Conservation (phyloP, 768 basidiomycete species). For the Trametes punicea region DNA sequence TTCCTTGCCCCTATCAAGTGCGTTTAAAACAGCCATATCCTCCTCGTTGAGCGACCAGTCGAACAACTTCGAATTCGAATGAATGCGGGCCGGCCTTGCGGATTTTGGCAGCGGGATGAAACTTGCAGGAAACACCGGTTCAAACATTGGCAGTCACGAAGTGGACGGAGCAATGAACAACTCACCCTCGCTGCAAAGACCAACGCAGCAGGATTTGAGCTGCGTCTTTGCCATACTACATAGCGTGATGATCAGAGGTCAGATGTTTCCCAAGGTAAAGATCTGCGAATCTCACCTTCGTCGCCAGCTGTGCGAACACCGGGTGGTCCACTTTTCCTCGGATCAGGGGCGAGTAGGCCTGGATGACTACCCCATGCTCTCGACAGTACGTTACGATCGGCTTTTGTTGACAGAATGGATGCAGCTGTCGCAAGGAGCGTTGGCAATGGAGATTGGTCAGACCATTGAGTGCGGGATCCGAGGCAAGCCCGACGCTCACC, state of each 20-base stretch:
- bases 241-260: neutral
- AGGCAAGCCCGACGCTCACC: slow-evolving; percentile 35
- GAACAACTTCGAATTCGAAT: slow-evolving; percentile 42
- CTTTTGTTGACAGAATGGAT: slow-evolving; percentile 80
- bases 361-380: slow-evolving; percentile 35
- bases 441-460: neutral
- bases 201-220: slow-evolving; percentile 87
- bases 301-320: slow-evolving; percentile 49
- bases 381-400: slow-evolving; percentile 69
- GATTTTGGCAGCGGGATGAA: slow-evolving; percentile 51
- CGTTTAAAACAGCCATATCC: slow-evolving; percentile 44
- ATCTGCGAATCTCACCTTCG: slow-evolving; percentile 44
- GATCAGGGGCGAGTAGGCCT: slow-evolving; percentile 64
- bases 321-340: slow-evolving; percentile 46
- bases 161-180: too few relatives aligned
- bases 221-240: slow-evolving; percentile 47
- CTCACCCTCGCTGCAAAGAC: slow-evolving; percentile 83
- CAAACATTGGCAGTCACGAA: too few relatives aligned
- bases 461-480: neutral
- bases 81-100: slow-evolving; percentile 40
- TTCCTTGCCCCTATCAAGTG: slow-evolving; percentile 41
- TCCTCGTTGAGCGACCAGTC: slow-evolving; percentile 41
- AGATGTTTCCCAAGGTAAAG: too few relatives aligned
- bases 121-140: too few relatives aligned
- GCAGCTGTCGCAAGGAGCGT: slow-evolving; percentile 48